Percentiles rank a stretch among this genome's conserved stretches.
These are phyloP conservation scores for Oryza brachyantha DNA, from an alignment of 176 grass and related monocot species.

Conservation along the genomic window DNA sequence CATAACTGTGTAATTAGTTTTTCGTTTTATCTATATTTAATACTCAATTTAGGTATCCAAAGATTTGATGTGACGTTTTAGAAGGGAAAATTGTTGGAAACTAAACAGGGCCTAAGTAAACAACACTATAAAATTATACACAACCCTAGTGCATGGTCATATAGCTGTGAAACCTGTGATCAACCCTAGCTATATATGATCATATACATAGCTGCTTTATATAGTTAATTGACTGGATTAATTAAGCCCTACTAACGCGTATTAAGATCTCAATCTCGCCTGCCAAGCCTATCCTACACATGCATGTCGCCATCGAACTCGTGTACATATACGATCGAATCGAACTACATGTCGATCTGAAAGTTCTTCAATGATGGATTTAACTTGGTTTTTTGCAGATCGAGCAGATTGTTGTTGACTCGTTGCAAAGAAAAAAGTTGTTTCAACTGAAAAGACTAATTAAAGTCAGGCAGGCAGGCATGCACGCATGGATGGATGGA, in stretches of 20 bases:
- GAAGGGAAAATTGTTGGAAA: too few relatives aligned
- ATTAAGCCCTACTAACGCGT: neutral
- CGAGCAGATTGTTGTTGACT: neutral
- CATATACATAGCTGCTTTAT: neutral
- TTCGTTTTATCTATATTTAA: too few relatives aligned
- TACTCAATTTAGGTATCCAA: too few relatives aligned
- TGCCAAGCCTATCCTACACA: neutral
- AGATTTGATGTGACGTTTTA: too few relatives aligned
- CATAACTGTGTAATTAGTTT: too few relatives aligned
- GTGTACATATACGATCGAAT: neutral
- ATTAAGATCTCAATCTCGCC: neutral
- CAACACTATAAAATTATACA: neutral
- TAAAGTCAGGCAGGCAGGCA: too few relatives aligned
- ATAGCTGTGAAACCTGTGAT: neutral
- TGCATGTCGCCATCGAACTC: neutral
- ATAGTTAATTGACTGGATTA: neutral
- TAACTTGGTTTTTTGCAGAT: neutral
- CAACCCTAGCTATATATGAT: neutral
- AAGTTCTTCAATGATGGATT: neutral
- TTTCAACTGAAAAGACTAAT: neutral
- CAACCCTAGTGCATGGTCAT: neutral
- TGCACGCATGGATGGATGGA: neutral
- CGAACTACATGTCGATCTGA: neutral
- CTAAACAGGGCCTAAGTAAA: too few relatives aligned
- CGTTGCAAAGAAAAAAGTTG: neutral